Evolutionary conservation across 208 protist species (phyloP).

Genomic region (Trypanosoma platydactyli): DNA sequence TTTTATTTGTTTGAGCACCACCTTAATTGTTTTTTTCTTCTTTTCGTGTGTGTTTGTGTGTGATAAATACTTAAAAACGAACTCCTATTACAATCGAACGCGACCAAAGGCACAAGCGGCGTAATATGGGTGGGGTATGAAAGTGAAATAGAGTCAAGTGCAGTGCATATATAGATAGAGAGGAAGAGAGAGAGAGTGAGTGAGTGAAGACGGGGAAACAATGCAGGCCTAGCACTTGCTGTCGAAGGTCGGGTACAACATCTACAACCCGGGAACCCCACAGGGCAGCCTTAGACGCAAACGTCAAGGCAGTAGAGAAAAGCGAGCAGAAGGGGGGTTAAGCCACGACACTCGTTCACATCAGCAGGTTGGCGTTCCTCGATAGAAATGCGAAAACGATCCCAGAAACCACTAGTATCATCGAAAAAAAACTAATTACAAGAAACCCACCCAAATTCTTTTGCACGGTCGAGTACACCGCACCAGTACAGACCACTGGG

Average conservation of each 20-base stretch:
- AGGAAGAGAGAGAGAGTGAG: conserved; percentile 1
- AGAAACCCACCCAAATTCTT: conserved; percentile 36
- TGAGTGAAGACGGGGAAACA: background rate
- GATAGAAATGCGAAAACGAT: conserved; percentile 33
- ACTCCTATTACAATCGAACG: background rate
- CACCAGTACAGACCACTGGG: conserved; percentile 27
- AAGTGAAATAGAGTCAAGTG: background rate
- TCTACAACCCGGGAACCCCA: background rate
- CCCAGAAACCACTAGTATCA: conserved; percentile 30
- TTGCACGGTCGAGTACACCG: conserved; percentile 22
- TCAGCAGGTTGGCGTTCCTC: conserved; percentile 22
- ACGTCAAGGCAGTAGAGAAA: too few relatives aligned
- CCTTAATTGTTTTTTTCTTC: too few relatives aligned
- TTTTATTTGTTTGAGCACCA: background rate
- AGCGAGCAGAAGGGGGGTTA: too few relatives aligned
- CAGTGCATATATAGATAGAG: background rate
- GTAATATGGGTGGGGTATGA: background rate
- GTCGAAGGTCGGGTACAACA: background rate
- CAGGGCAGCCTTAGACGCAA: background rate
- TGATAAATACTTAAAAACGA: too few relatives aligned
- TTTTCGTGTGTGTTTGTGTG: too few relatives aligned
- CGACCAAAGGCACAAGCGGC: background rate
- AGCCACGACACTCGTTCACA: background rate
- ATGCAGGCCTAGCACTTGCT: background rate
- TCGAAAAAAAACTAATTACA: conserved; percentile 32